Evolutionary conservation across 2,329 filamentous ascomycete genomes (phyloP).

Genomic region (Fusarium annulatum): DNA sequence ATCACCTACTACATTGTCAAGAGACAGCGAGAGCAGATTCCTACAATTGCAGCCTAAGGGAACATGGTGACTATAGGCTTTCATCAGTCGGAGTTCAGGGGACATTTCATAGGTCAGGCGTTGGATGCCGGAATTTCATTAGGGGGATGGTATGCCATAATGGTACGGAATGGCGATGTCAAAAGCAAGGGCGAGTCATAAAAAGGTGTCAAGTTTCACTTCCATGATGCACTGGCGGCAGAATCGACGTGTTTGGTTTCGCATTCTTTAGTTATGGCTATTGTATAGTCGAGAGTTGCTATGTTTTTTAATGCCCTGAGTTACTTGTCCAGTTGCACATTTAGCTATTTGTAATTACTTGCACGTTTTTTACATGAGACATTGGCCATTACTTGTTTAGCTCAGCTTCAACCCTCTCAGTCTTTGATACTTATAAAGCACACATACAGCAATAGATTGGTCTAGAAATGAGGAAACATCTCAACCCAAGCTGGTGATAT

Average conservation of each 20-base stretch:
- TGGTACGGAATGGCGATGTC: conserved; percentile 12
- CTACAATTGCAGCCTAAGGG: conserved; percentile 15
- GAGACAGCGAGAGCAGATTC: conserved; percentile 66
- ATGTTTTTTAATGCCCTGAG: conserved; percentile 2
- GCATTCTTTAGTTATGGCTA: conserved; percentile 26
- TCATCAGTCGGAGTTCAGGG: conserved; percentile 8
- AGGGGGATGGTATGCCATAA: conserved; percentile 3
- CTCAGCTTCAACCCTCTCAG: background rate
- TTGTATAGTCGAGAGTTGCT: conserved; percentile 29
- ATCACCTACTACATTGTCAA: conserved; percentile 86
- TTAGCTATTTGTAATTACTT: conserved; percentile 39
- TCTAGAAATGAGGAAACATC: conserved; percentile 3
- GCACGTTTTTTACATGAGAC: conserved; percentile 2
- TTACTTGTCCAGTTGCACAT: conserved; percentile 19
- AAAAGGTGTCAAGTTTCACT: conserved; percentile 15
- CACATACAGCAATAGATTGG: background rate
- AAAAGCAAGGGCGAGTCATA: conserved; percentile 10
- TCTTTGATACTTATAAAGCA: background rate
- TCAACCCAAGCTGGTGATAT: background rate
- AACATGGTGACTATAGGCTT: background rate
- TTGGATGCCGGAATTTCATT: conserved; percentile 41
- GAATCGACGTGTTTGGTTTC: conserved; percentile 18
- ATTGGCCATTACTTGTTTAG: background rate
- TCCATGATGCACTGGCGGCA: conserved; percentile 18
- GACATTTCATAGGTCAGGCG: conserved; percentile 16